Evolutionary conservation across 2,329 filamentous ascomycete species (phyloP).

Genomic region (Exophiala sideris): DNA sequence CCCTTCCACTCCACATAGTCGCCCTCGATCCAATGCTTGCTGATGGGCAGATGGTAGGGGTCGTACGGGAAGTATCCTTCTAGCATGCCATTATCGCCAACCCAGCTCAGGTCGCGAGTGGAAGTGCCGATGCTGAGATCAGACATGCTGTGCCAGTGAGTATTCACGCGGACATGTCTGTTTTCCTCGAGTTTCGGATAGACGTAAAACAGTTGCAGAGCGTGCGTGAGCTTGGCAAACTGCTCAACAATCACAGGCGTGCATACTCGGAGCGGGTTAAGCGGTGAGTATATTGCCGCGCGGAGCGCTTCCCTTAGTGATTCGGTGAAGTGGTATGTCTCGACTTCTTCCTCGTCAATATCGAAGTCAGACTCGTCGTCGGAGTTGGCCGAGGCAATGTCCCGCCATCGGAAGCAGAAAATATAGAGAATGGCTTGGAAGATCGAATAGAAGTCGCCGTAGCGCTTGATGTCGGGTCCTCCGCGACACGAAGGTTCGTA

Average conservation of each 20-base stretch:
- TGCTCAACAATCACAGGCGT: constrained; percentile 85
- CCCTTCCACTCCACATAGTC: constrained; percentile 80
- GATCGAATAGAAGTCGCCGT: constrained; percentile 79
- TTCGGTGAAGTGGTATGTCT: constrained; percentile 74
- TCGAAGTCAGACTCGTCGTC: constrained; percentile 56
- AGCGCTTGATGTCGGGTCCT: constrained; percentile 80
- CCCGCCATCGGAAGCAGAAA: constrained; percentile 97
- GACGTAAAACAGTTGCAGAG: constrained; percentile 84
- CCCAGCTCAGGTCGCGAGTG: constrained; percentile 54
- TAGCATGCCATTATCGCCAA: constrained; percentile 75
- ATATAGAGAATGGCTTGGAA: constrained; percentile 91
- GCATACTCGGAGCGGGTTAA: constrained; percentile 95
- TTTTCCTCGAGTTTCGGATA: constrained; percentile 86
- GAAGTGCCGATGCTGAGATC: constrained; percentile 40
- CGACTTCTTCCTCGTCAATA: constrained; percentile 55
- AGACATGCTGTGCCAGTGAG: constrained; percentile 31
- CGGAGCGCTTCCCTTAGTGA: constrained; percentile 71
- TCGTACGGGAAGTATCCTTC: constrained; percentile 98
- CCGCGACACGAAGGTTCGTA: constrained; percentile 74
- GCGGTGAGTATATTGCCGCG: constrained; percentile 75
- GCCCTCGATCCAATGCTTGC: constrained; percentile 79
- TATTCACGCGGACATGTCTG: constrained; percentile 67
- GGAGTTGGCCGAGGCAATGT: constrained; percentile 57
- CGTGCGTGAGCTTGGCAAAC: constrained; percentile 82
- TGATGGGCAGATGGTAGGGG: constrained; percentile 84